Evolutionary conservation across 2,329 filamentous ascomycete species (phyloP).

Genomic region (Talaromyces islandicus): DNA sequence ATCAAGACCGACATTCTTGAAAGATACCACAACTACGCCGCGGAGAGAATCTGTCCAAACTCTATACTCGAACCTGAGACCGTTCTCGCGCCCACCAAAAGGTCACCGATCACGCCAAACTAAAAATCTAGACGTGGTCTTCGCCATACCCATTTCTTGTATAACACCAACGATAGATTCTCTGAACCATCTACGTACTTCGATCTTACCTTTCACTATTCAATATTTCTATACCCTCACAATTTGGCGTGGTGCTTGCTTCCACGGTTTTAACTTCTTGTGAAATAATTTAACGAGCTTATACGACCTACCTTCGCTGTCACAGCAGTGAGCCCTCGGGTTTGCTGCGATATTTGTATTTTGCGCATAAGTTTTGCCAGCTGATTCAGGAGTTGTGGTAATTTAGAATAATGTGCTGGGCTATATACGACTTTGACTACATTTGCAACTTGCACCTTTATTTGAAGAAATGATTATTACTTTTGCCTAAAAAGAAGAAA

Average conservation of each 20-base stretch:
- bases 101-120: not conserved
- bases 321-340: not conserved
- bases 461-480: not conserved
- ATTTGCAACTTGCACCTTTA: not conserved
- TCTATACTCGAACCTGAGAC: conserved; percentile 6
- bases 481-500: too few relatives aligned
- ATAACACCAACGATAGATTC: not conserved
- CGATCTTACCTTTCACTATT: not conserved
- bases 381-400: not conserved
- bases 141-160: not conserved
- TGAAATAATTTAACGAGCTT: not conserved
- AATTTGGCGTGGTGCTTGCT: not conserved
- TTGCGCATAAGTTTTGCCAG: not conserved
- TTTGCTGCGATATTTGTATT: not conserved
- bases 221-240: not conserved
- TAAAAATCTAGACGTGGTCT: not conserved
- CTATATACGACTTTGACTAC: not conserved
- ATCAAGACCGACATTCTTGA: conserved; percentile 9
- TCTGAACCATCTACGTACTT: not conserved
- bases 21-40: conserved; percentile 10
- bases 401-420: not conserved
- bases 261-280: not conserved
- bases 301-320: not conserved
- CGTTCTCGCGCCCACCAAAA: not conserved
- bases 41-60: conserved; percentile 6